Evolutionary conservation across 2,329 filamentous ascomycete species (phyloP).

Genomic region (Alternaria metachromatica): DNA sequence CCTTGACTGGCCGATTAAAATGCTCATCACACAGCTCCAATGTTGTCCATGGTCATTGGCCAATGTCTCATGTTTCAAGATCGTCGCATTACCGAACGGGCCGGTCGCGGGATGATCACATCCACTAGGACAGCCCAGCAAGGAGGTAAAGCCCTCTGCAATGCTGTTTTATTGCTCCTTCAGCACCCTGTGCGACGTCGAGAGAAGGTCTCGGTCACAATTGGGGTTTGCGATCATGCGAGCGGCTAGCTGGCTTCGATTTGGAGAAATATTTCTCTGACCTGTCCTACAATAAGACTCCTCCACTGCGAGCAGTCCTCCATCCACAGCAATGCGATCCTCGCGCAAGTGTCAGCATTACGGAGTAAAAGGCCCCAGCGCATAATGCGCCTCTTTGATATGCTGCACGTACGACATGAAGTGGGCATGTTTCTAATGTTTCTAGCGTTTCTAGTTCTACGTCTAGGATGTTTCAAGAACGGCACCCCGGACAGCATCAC

Average conservation of each 20-base stretch:
- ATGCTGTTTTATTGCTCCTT: neutral
- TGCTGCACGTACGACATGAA: neutral
- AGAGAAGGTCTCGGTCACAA: neutral
- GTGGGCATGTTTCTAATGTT: slow-evolving; percentile 12
- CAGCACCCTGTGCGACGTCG: neutral
- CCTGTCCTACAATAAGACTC: neutral
- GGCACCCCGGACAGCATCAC: slow-evolving; percentile 1
- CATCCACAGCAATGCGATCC: neutral
- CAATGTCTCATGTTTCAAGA: slow-evolving; percentile 12
- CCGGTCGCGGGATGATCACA: slow-evolving; percentile 8
- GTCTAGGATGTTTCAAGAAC: slow-evolving; percentile 35
- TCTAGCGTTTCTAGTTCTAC: slow-evolving; percentile 21
- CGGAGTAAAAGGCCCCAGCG: neutral
- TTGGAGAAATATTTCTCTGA: neutral
- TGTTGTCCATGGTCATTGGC: neutral
- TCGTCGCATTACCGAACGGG: slow-evolving; percentile 12
- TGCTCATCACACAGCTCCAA: neutral
- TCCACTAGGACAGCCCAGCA: slow-evolving; percentile 7
- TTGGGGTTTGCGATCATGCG: neutral
- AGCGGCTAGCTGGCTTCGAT: neutral
- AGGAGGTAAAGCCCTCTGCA: neutral
- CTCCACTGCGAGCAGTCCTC: neutral
- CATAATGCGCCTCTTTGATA: neutral
- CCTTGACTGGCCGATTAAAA: neutral
- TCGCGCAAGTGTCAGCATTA: neutral